Evolutionary conservation across 352 stramenopile species (phyloP), one percentile per base, ranked within the genome.

Genomic region (Proteromonas lacertae): DNA sequence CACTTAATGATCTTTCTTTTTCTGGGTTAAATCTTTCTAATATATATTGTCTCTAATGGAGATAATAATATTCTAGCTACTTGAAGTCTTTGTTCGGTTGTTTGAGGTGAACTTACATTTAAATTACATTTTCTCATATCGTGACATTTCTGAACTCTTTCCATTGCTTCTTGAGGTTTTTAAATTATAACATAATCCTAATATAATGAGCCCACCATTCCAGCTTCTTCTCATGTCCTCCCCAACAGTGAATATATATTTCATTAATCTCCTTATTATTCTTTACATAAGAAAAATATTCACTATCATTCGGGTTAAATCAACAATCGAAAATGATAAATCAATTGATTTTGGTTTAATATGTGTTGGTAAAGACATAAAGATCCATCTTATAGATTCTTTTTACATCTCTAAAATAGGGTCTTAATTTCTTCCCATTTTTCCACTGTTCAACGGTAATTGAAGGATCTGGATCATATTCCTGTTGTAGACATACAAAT

Each of bases 401-500:
- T 10, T 51, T 18, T 8, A 50, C 56, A 34, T 61, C 51, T 14
- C 41, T 23, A 35, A 55, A 60, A 37, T 65, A 64, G 1, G 55
- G 53, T 22, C 57, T 20, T 6, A 64, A 36, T 1, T 38, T 42
- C 9, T 35, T 17, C 2, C 55, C 55, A 16, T 17, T 32, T 35
- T 42, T 35, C 55, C 55, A 64, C 34, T 41, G 32, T 0, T 40
- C 23, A 32, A 55, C 53, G 3, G 46, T 44, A 12, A 53, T 48
- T 17, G 3, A 32, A 24, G 13, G 5, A 21, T 25, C 8, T 18
- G 55, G 36, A 2, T 51, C 13, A 32, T 53, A 52, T 26, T 66
- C 57, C 9, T 42, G 34, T 35, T 66, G 56, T 9, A 66, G 51
- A 43, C 57, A 66, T 14, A 62, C 52, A 44, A 66, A 66, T 17